Evolutionary conservation across 257 asterid species (phyloP).

Genomic region (Rehmannia glutinosa): DNA sequence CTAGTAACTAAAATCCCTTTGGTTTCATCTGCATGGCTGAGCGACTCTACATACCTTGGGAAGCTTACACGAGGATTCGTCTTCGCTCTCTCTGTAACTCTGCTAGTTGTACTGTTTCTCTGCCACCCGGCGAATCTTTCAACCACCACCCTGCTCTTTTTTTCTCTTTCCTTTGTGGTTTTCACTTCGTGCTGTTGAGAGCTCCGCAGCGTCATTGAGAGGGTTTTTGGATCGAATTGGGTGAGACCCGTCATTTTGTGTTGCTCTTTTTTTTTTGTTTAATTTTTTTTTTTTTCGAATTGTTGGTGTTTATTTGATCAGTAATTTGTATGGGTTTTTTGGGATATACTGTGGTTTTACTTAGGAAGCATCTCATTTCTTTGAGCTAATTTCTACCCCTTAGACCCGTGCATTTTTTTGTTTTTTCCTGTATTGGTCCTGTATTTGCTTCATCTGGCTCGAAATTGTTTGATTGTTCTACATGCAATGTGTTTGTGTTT

Average conservation of each 20-base stretch:
- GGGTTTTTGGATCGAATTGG: constrained; percentile 25
- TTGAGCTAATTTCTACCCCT: too few species aligned
- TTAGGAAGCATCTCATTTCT: neutral
- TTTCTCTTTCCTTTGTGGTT: neutral
- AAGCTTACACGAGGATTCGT: constrained; percentile 57
- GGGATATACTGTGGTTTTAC: neutral
- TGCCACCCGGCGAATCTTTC: constrained; percentile 50
- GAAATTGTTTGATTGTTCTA: too few species aligned
- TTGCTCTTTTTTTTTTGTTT: neutral
- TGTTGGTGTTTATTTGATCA: neutral
- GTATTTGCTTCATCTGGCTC: too few species aligned
- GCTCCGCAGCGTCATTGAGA: neutral
- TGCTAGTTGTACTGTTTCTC: constrained; percentile 34
- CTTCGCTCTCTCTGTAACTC: constrained; percentile 32
- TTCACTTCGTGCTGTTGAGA: neutral
- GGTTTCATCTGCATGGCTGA: constrained; percentile 63
- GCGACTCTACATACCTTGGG: constrained; percentile 35
- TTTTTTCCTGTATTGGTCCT: too few species aligned
- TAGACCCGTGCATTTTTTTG: too few species aligned
- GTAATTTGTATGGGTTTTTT: constrained; percentile 17
- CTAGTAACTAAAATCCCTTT: constrained; percentile 11
- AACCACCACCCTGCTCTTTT: neutral
- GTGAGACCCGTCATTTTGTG: constrained; percentile 29
- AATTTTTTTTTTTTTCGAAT: neutral
- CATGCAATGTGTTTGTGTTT: too few species aligned